These are phyloP conservation scores for Aspergillus tubingensis DNA, from an alignment of 2,329 filamentous ascomycete genomes.

Conservation along the genomic window DNA sequence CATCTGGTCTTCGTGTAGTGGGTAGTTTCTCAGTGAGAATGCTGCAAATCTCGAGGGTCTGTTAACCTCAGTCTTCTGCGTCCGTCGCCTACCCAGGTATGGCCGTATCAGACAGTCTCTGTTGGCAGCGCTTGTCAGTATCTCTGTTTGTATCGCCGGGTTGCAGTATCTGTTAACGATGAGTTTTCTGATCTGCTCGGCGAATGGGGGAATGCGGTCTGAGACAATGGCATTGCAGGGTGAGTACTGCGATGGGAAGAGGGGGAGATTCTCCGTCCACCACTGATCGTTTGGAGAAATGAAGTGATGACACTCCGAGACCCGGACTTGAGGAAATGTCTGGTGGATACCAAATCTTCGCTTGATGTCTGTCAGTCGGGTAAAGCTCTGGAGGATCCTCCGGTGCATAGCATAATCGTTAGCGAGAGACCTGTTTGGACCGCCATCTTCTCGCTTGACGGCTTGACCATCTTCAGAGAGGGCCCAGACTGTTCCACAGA, in stretches of 20 bases:
- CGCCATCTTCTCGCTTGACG: slow-evolving; percentile 40
- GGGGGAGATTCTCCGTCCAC: slow-evolving; percentile 29
- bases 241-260: slow-evolving; percentile 31
- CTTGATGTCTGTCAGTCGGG: background rate
- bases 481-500: slow-evolving; percentile 39
- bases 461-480: slow-evolving; percentile 18
- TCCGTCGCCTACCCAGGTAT: slow-evolving; percentile 49
- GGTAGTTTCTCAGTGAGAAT: slow-evolving; percentile 52
- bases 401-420: slow-evolving; percentile 39
- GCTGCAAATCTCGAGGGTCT: slow-evolving; percentile 23
- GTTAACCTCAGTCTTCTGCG: background rate
- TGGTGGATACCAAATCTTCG: background rate
- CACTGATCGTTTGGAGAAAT: slow-evolving; percentile 27
- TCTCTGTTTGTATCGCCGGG: slow-evolving; percentile 20
- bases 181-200: slow-evolving; percentile 24
- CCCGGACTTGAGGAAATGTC: slow-evolving; percentile 13
- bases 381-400: slow-evolving; percentile 20
- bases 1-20: slow-evolving; percentile 55
- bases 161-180: slow-evolving; percentile 41
- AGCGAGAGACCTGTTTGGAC: slow-evolving; percentile 27
- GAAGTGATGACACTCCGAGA: slow-evolving; percentile 30
- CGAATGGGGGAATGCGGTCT: slow-evolving; percentile 40
- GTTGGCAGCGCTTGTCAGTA: slow-evolving; percentile 37
- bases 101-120: slow-evolving; percentile 54
- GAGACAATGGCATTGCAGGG: slow-evolving; percentile 39